Conservation (phyloP, 2,329 filamentous ascomycete genomes). For the Pseudocercospora musae region DNA sequence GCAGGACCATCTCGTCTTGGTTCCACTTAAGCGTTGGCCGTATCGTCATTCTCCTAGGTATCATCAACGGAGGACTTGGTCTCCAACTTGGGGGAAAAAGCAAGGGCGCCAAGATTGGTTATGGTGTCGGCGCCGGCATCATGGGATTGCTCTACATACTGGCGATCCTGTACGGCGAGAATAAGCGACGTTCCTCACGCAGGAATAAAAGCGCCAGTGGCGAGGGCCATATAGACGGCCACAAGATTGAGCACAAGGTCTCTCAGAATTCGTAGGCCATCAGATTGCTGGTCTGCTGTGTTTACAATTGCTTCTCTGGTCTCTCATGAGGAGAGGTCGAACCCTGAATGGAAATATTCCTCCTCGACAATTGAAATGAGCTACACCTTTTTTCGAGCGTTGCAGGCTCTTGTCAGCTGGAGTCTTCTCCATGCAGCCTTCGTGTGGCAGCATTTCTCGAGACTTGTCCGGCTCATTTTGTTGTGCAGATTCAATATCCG, state of each 20-base stretch:
- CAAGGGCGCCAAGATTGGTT: conserved; percentile 40
- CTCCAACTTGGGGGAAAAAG: conserved; percentile 45
- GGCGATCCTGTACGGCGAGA: conserved; percentile 31
- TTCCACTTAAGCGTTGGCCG: conserved; percentile 33
- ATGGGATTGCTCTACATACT: conserved; percentile 45
- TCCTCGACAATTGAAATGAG: background rate
- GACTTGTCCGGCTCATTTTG: background rate
- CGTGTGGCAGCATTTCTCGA: background rate
- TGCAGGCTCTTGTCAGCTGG: background rate
- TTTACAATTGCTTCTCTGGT: background rate
- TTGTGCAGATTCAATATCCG: background rate
- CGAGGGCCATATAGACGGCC: background rate
- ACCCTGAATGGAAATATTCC: background rate
- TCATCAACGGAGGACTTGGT: conserved; percentile 57
- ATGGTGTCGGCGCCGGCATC: conserved; percentile 49
- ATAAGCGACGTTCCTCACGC: conserved; percentile 2
- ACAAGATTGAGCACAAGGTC: background rate
- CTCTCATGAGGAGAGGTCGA: background rate
- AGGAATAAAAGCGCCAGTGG: background rate
- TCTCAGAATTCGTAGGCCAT: background rate
- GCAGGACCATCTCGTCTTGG: conserved; percentile 47
- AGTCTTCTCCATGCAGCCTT: background rate
- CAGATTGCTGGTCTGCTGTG: background rate
- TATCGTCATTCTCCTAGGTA: conserved; percentile 48
- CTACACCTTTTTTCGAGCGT: background rate